phyloP scores from a whole-genome alignment of 768 basidiomycete species.

The Leccinum subgranulosum region DNA sequence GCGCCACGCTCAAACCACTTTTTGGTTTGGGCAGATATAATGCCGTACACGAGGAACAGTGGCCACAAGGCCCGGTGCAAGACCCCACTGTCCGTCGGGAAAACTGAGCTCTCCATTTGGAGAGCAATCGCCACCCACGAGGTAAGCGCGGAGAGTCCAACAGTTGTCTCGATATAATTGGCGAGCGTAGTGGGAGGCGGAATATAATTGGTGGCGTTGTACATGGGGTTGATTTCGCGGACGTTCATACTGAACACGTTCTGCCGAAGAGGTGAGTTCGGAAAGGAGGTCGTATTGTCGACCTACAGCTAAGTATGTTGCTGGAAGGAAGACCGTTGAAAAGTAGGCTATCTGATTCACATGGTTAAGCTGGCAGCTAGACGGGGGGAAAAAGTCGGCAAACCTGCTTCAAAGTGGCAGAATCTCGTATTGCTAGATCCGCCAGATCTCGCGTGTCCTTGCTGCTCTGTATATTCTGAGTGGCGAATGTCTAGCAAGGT shows the following conservation, averaged over 20 bases:
- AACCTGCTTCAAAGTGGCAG: conserved; percentile 21
- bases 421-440: conserved; percentile 2
- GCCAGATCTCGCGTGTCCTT: conserved; percentile 5
- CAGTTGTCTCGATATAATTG: conserved; percentile 38
- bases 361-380: background rate
- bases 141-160: conserved; percentile 46
- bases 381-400: background rate
- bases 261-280: conserved; percentile 25
- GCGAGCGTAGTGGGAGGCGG: conserved; percentile 19
- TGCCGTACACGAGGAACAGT: conserved; percentile 9
- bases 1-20: background rate
- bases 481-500: conserved; percentile 47
- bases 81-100: conserved; percentile 2
- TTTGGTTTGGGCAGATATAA: background rate
- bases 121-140: conserved; percentile 55
- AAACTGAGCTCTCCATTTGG: conserved; percentile 30
- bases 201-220: background rate
- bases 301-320: conserved; percentile 38
- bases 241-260: conserved; percentile 28
- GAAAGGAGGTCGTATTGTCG: background rate
- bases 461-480: conserved; percentile 50
- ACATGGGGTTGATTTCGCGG: conserved; percentile 23
- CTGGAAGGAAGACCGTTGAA: conserved; percentile 57
- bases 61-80: conserved; percentile 23
- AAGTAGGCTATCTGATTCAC: conserved; percentile 46